These are phyloP conservation scores for Leccinum variicolor DNA, from an alignment of 768 basidiomycete species.

Conservation along the genomic window DNA sequence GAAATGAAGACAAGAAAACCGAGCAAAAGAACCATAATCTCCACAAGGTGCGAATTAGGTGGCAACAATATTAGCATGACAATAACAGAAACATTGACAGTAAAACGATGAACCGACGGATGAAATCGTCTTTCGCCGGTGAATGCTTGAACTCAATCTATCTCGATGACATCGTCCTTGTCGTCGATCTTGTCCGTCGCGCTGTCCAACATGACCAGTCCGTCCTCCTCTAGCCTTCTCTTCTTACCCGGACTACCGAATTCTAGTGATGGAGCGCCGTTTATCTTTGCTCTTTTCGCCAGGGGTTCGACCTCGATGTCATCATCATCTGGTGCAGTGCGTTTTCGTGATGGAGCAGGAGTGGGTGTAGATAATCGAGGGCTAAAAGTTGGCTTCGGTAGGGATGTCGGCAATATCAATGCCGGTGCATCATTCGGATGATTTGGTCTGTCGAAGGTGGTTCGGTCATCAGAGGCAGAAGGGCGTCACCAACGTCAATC, in stretches of 20 bases:
- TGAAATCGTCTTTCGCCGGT: background rate
- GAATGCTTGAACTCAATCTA: conserved; percentile 39
- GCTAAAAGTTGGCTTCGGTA: conserved; percentile 53
- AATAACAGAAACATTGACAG: background rate
- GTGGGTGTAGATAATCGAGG: conserved; percentile 36
- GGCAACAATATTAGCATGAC: conserved; percentile 3
- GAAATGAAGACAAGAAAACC: background rate
- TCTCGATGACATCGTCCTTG: conserved; percentile 56
- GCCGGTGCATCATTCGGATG: conserved; percentile 50
- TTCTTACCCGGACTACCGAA: conserved; percentile 59
- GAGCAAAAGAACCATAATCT: background rate
- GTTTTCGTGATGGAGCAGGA: conserved; percentile 51
- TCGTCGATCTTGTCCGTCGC: conserved; percentile 51
- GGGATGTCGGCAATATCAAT: conserved; percentile 61
- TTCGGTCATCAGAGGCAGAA: background rate
- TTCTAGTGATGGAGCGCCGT: conserved; percentile 20
- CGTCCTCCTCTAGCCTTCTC: conserved; percentile 67
- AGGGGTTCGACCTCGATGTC: conserved; percentile 54
- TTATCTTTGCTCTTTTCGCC: conserved; percentile 51
- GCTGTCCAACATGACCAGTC: conserved; percentile 63
- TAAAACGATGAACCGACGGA: background rate
- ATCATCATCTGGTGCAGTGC: conserved; percentile 56
- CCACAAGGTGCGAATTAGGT: background rate
- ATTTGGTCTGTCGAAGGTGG: conserved; percentile 41
- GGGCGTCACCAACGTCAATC: background rate